Percentiles rank a stretch among this genome's conserved stretches.
Evolutionary conservation across 179 eudicot species (phyloP).

Genomic region (Patellifolia procumbens): DNA sequence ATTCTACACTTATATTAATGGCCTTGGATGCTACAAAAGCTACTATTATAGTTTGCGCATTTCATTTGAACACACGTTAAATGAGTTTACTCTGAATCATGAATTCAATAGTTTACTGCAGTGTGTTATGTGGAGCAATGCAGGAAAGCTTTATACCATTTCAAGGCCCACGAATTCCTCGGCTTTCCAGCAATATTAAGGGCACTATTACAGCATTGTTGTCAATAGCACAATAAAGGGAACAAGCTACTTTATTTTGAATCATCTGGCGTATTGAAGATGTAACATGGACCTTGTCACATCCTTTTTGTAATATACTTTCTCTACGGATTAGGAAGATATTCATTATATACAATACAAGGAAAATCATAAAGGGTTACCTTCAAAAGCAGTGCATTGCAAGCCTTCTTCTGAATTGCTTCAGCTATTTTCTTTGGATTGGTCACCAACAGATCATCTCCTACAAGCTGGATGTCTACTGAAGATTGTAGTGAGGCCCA

Average conservation of each 20-base stretch:
- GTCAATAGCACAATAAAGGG: background rate
- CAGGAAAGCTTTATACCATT: background rate
- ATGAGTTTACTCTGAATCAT: too few species aligned
- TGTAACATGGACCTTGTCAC: background rate
- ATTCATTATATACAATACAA: background rate
- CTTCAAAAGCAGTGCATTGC: conserved; percentile 90
- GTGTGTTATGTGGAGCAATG: background rate
- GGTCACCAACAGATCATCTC: conserved; percentile 96
- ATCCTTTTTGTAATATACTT: background rate
- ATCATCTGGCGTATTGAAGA: background rate
- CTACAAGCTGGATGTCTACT: conserved; percentile 89
- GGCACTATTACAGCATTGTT: background rate
- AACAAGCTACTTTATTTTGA: background rate
- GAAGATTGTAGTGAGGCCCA: conserved; percentile 87
- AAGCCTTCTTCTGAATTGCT: conserved; percentile 84
- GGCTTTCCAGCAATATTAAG: background rate
- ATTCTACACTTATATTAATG: background rate
- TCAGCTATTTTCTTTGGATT: conserved; percentile 93
- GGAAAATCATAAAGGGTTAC: conserved; percentile 34
- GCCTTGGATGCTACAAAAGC: background rate
- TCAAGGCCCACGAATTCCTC: background rate
- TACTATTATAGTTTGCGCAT: too few species aligned
- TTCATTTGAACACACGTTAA: background rate
- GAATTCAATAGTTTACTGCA: too few species aligned
- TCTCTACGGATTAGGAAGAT: background rate